Base-by-base conservation (phyloP, 257 asterid genomes). In the Primulina huaijiensis region DNA sequence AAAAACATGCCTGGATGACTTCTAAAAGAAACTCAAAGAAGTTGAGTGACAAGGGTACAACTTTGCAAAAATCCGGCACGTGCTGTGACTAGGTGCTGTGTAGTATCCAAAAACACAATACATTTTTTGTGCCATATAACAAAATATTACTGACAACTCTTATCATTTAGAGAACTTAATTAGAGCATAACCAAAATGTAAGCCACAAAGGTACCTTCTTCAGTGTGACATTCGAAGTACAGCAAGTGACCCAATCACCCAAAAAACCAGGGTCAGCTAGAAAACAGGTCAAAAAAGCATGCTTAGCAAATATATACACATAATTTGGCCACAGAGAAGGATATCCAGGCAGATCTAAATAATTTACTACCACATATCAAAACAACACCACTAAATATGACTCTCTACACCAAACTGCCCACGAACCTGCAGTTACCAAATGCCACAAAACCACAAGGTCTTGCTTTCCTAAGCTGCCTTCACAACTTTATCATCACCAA, bases 401-500 rank as follows among this genome's bases (percentile, higher is more conserved):
- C 17, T 31, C 12, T 33, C 75, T 31, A 64, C 70, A 59, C 5
- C 37, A 58, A 25, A 5, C 65, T 27, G 64, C 72, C 60, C 17
- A 29, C 46, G n/a, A 37, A 20, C 64, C 62, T 27, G 17, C 20
- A 34, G 29, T 58, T 43, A 46, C 68, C 75, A 70, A 74, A 33
- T 50, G 62, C 64, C 68, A 23, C 82, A 64, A 8, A 21, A 27
- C 23, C 25, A 72, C 72, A 62, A 30, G 71, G 68, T 40, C 77
- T 57, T 75, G 67, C 76, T 69, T 68, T 31, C 74, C 80, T 75
- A 85, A 59, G 85, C 82, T 61, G 84, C 89, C 83, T 84, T 84
- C 65, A 76, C 73, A 43, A 80, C 84, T 78, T 79, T 85, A 64
- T 85, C 90, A 7, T 87, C 90, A 17, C 85, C 85, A 27, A 81